Conservation (phyloP, 2,329 filamentous ascomycete genomes). For the Zasmidium cellare region DNA sequence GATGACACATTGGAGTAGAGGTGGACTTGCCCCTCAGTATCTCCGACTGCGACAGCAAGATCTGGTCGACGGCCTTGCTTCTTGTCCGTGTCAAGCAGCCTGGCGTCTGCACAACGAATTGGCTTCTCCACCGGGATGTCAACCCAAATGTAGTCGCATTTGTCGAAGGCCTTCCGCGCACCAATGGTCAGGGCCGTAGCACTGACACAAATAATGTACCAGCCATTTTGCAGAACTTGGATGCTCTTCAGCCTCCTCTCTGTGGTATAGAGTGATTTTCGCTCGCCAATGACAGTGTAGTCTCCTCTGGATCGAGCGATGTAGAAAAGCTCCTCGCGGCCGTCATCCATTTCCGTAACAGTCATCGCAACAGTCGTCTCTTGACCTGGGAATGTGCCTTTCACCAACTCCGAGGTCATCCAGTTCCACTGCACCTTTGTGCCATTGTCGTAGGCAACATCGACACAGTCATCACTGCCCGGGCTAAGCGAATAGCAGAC, state of each 20-base stretch:
- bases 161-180: slow-evolving; percentile 39
- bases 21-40: slow-evolving; percentile 73
- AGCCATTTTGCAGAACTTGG: slow-evolving; percentile 54
- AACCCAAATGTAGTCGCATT: slow-evolving; percentile 51
- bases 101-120: slow-evolving; percentile 67
- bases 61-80: slow-evolving; percentile 38
- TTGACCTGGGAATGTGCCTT: slow-evolving; percentile 20
- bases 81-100: slow-evolving; percentile 33
- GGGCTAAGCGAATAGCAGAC: slow-evolving; percentile 55
- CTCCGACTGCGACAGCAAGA: slow-evolving; percentile 77
- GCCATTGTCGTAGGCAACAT: slow-evolving; percentile 51
- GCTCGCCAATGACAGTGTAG: slow-evolving; percentile 38
- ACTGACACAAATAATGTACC: slow-evolving; percentile 58
- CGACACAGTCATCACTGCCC: slow-evolving; percentile 52
- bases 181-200: slow-evolving; percentile 63
- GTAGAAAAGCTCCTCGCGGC: slow-evolving; percentile 16
- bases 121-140: slow-evolving; percentile 60
- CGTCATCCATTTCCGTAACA: slow-evolving; percentile 12
- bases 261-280: slow-evolving; percentile 39
- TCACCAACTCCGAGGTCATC: slow-evolving; percentile 15
- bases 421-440: slow-evolving; percentile 61
- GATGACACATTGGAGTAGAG: slow-evolving; percentile 61
- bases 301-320: slow-evolving; percentile 13
- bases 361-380: slow-evolving; percentile 20
- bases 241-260: slow-evolving; percentile 38